Evolutionary conservation across 805 yeast genomes (phyloP), one percentile per base, ranked within the genome.

Genomic region (Candida morakotiae): DNA sequence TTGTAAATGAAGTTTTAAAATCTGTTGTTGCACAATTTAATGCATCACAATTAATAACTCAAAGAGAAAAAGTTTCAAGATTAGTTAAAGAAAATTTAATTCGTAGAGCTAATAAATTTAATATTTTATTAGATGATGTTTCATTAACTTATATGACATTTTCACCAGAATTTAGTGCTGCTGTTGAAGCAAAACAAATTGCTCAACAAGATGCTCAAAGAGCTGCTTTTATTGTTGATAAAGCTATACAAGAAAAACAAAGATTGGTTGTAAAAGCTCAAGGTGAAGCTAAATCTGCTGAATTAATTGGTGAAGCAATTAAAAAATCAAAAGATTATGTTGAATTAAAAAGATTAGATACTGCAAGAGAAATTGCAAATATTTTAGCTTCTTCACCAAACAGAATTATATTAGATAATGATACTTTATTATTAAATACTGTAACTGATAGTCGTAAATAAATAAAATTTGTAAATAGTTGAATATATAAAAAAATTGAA

Each of bases 171-270:
- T 93, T 93, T 62, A 89, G 98, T 28, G 81, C 84, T 31, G 98
- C 98, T 4, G 98, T 93, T 39, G 98, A 93, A 69, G 95, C 96
- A 41, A 93, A 93, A 67, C 98, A 93, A 71, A 93, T 93, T 64
- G 98, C 98, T 20, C 98, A 93, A 64, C 98, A 93, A 71, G 98
- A 93, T 60, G 98, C 98, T 15, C 97, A 93, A 67, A 82, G 95
- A 62, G 98, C 98, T 7, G 97, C 98, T 0, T 93, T 89, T 51
- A 73, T 93, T 29, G 98, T 93, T 37, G 98, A 93, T 62, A 87
- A 88, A 60, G 98, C 98, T 7, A 80, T 86, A 52, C 98, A 93
- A 66, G 98, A 93, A 68, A 93, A 93, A 62, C 98, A 93, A 66
- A 95, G 94, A 58, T 74, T 87, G 70, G 95, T 93, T 46, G 97